phyloP scores from a whole-genome alignment of 2,329 filamentous ascomycete genomes.

The Metarhizium sp. region DNA sequence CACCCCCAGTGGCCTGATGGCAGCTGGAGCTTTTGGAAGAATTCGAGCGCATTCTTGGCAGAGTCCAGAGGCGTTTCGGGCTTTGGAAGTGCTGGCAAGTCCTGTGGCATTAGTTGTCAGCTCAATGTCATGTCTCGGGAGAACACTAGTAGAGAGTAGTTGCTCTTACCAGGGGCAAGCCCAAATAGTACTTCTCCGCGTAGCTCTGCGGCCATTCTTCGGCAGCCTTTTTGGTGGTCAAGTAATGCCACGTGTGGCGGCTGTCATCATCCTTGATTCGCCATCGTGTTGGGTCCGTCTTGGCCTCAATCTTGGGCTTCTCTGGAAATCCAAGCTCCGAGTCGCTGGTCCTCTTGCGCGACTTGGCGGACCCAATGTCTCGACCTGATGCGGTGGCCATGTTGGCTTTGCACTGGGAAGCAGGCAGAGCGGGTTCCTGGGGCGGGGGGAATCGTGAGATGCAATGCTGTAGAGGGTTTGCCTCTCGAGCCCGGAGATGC shows the following conservation, averaged over 20 bases:
- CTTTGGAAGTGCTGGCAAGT: conserved; percentile 60
- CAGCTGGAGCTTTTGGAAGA: conserved; percentile 85
- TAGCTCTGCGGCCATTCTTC: conserved; percentile 75
- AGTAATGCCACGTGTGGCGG: conserved; percentile 88
- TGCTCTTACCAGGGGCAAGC: conserved; percentile 59
- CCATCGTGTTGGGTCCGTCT: conserved; percentile 78
- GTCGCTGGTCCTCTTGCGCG: conserved; percentile 34
- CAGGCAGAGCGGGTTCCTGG: not conserved
- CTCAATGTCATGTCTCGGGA: not conserved
- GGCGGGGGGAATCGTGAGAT: not conserved
- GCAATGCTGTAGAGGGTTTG: too few relatives aligned
- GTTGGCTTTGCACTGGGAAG: not conserved
- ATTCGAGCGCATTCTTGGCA: conserved; percentile 73
- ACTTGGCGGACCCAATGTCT: conserved; percentile 21
- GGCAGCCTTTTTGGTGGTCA: conserved; percentile 61
- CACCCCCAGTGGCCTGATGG: conserved; percentile 90
- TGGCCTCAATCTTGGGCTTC: conserved; percentile 38
- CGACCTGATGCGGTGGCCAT: conserved; percentile 22
- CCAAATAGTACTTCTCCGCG: conserved; percentile 85
- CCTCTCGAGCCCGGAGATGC: too few relatives aligned
- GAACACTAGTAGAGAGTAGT: not conserved
- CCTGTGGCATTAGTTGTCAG: conserved; percentile 36
- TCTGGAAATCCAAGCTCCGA: conserved; percentile 31
- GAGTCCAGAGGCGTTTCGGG: conserved; percentile 67
- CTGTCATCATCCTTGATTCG: conserved; percentile 74